These are phyloP conservation scores for Edaphochlamys debaryana DNA, from an alignment of 139 green algal species.

Conservation along the genomic window DNA sequence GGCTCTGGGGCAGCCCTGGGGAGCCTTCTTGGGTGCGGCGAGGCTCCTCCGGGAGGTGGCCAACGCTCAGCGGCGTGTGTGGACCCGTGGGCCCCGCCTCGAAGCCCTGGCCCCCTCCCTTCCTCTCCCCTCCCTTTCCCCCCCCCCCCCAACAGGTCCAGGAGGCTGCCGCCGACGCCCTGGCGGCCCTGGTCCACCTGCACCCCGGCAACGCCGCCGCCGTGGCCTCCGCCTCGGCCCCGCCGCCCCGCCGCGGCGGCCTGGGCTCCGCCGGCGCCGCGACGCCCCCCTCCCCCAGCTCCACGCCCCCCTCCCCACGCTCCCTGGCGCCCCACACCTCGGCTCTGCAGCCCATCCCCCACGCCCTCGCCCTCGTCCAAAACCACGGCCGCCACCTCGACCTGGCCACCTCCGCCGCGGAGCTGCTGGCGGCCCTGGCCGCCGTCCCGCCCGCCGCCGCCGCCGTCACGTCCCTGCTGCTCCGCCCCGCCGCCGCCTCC, in stretches of 20 bases:
- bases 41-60: too few relatives aligned
- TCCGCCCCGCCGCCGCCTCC: background rate
- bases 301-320: too few relatives aligned
- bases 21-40: too few relatives aligned
- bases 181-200: background rate
- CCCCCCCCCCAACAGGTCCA: background rate
- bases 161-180: background rate
- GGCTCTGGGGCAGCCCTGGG: too few relatives aligned
- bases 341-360: background rate
- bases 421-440: background rate
- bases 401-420: background rate
- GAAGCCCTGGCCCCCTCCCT: background rate
- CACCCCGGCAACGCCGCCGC: constrained; percentile 10
- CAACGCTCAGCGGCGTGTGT: too few relatives aligned
- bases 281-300: too few relatives aligned
- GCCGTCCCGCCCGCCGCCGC: background rate
- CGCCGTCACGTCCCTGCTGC: background rate
- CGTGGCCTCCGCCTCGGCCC: background rate
- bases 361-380: too few relatives aligned
- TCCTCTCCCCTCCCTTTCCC: background rate
- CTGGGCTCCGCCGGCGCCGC: background rate
- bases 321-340: too few relatives aligned
- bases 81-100: too few relatives aligned
- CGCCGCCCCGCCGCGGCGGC: too few relatives aligned
- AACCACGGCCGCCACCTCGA: background rate